These are phyloP conservation scores for Debaryomyces fabryi DNA, from an alignment of 1,139 yeast species.

Conservation along the genomic window DNA sequence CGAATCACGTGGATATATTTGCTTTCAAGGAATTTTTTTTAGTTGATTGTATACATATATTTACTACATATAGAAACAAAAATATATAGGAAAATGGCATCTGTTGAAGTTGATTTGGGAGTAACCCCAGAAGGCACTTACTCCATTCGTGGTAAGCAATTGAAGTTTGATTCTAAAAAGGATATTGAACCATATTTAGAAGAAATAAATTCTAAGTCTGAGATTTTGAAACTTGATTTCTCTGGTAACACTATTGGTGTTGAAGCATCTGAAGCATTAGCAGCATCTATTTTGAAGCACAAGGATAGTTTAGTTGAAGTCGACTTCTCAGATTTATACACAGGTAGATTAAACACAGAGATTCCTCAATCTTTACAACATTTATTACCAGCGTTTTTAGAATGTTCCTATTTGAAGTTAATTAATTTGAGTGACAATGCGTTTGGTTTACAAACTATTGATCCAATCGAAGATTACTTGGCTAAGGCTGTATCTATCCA, in stretches of 20 bases:
- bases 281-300: slow-evolving; percentile 57
- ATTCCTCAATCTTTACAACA: slow-evolving; percentile 81
- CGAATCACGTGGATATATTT: slow-evolving; percentile 1
- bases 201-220: slow-evolving; percentile 44
- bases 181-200: slow-evolving; percentile 70
- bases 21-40: slow-evolving; percentile 6
- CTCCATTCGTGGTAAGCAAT: slow-evolving; percentile 75
- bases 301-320: slow-evolving; percentile 60
- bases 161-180: slow-evolving; percentile 71
- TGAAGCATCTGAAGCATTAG: slow-evolving; percentile 77
- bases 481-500: slow-evolving; percentile 76
- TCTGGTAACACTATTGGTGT: slow-evolving; percentile 95
- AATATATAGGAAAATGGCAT: slow-evolving; percentile 21
- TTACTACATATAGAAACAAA: neutral
- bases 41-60: neutral
- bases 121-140: slow-evolving; percentile 33
- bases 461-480: slow-evolving; percentile 79
- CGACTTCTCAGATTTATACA: slow-evolving; percentile 88
- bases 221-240: slow-evolving; percentile 66
- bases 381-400: slow-evolving; percentile 71
- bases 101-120: slow-evolving; percentile 30
- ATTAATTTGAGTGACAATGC: slow-evolving; percentile 93
- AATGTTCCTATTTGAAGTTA: slow-evolving; percentile 68
- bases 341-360: slow-evolving; percentile 92
- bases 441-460: slow-evolving; percentile 93